Percentiles rank a stretch among this genome's conserved stretches.
Evolutionary conservation across 2,329 filamentous ascomycete species (phyloP).

Genomic region (Penicillium glabrum): DNA sequence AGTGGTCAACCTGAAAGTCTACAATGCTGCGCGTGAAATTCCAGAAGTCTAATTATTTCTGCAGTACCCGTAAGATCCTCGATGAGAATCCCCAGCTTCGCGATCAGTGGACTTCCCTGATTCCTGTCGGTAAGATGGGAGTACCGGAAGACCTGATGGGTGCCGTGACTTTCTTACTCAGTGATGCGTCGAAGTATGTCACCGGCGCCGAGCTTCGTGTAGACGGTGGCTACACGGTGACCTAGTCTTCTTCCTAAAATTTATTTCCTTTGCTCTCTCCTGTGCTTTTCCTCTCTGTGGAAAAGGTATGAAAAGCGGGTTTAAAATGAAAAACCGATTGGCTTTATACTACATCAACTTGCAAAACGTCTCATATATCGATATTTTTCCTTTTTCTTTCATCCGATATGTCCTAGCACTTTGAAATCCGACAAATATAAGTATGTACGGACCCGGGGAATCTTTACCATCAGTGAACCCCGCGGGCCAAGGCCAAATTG

Average conservation of each 20-base stretch:
- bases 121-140: conserved; percentile 92
- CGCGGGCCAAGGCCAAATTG: too few species aligned
- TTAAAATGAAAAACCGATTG: not conserved
- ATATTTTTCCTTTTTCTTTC: not conserved
- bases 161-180: conserved; percentile 81
- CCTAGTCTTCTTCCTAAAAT: conserved; percentile 45
- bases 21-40: not conserved
- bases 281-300: too few species aligned
- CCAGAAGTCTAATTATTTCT: not conserved
- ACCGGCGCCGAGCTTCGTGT: conserved; percentile 76
- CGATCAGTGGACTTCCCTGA: conserved; percentile 86
- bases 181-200: conserved; percentile 74
- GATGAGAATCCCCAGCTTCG: conserved; percentile 89
- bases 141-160: conserved; percentile 90
- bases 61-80: conserved; percentile 87
- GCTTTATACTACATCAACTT: not conserved
- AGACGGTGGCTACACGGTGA: conserved; percentile 86
- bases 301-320: not conserved
- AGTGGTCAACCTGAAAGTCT: conserved; percentile 37
- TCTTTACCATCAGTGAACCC: too few species aligned
- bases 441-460: too few species aligned
- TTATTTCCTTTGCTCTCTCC: too few species aligned
- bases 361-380: not conserved
- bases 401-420: too few species aligned
- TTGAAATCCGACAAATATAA: too few species aligned